Evolutionary conservation across 352 stramenopile species (phyloP).

Genomic region (Pythium rishiriense): DNA sequence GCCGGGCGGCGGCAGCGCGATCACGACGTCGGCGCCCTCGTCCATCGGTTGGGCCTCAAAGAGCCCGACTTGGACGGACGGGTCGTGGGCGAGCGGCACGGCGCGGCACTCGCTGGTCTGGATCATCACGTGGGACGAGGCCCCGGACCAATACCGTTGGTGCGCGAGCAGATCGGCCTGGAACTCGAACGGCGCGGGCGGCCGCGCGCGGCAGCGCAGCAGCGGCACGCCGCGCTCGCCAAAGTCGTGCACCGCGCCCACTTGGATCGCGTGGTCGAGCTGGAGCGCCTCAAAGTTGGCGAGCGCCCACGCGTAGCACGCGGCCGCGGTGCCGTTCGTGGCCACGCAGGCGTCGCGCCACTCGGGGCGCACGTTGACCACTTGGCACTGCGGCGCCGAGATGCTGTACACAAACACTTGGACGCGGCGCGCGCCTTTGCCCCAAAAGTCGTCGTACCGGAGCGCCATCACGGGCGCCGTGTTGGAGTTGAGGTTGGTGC

Average conservation of each 20-base stretch:
- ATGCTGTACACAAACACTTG: too few species aligned
- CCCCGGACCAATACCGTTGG: conserved; percentile 50
- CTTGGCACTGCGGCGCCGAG: conserved; percentile 33
- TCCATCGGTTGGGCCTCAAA: conserved; percentile 43
- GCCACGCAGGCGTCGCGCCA: conserved; percentile 32
- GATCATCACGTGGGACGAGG: conserved; percentile 44
- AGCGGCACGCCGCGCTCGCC: conserved; percentile 45
- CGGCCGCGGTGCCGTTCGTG: conserved; percentile 28
- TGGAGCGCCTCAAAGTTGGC: conserved; percentile 42
- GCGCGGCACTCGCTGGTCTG: conserved; percentile 52
- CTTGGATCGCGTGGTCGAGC: conserved; percentile 35
- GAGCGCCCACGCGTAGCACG: conserved; percentile 47
- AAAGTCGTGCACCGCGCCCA: conserved; percentile 37
- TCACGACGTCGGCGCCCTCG: conserved; percentile 38
- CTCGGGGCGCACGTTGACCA: conserved; percentile 29
- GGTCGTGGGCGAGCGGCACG: conserved; percentile 34
- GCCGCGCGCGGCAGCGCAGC: conserved; percentile 44
- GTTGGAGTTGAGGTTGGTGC: too few species aligned
- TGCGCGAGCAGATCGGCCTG: conserved; percentile 58
- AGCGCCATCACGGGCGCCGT: too few species aligned
- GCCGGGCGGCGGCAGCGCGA: conserved; percentile 37
- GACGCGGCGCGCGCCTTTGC: too few species aligned
- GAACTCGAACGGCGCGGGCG: conserved; percentile 38
- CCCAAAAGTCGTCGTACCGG: too few species aligned
- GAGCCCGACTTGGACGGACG: conserved; percentile 38